Evolutionary conservation across 352 stramenopile genomes (phyloP), one percentile per base, ranked within the genome.

Genomic region (Thalassiosira sp.): DNA sequence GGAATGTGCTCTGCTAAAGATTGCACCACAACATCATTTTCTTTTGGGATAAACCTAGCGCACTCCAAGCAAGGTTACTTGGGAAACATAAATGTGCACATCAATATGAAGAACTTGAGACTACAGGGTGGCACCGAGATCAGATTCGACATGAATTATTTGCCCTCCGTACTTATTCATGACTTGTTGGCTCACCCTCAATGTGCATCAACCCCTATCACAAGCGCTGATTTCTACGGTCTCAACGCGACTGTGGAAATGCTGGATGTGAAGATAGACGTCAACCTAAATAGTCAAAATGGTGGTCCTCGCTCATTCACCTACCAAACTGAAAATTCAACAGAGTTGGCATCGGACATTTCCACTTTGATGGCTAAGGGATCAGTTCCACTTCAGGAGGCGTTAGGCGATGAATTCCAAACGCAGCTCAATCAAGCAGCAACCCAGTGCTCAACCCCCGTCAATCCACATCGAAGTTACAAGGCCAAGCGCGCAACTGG

Each of bases 141-240:
- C 3, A 59, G 69, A 25, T 82, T 72, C 20, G 77, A 85, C 45
- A 71, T 85, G 71, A 79, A 85, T 49, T 82, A 69, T 58, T 51
- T 85, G 20, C 65, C 64, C 42, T 43, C 51, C 20, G 45, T 85
- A 5, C 37, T 28, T 43, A 67, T 82, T 6, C 18, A 28, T 1
- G 72, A 85, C 28, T 28, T 85, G 2, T 15, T 85, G 35, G 52
- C 65, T 2, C 54, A 74, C 65, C 49, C 72, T 33, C 53, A 85
- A 42, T 85, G 77, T 18, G 40, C 76, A 18, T 51, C 65, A n/a
- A 46, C 72, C 53, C 76, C 76, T 10, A n/a, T 73, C 1, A 79
- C 70, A 20, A 64, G 60, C 18, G 63, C 72, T 37, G 42, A 72
- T n/a, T 81, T 81, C 35, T 81, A 72, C 48, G 72, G 68, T 0